Conservation (phyloP, 2,329 filamentous ascomycete species). For the Botrytis sinoallii region DNA sequence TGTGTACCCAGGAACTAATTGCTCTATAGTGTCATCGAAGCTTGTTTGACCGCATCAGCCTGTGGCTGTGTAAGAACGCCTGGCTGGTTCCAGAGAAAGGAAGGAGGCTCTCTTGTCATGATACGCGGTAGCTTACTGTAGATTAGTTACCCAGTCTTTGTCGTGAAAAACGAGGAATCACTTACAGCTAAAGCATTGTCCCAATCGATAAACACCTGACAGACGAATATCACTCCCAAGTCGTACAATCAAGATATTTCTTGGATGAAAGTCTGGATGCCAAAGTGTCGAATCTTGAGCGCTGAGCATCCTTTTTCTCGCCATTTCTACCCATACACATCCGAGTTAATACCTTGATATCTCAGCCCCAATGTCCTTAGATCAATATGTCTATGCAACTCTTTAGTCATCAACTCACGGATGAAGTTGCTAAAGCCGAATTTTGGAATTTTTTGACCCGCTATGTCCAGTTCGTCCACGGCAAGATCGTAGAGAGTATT, state of each 20-base stretch:
- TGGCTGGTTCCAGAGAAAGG: not conserved
- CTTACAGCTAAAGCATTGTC: not conserved
- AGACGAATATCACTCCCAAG: not conserved
- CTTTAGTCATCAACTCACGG: accelerated
- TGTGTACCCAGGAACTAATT: not conserved
- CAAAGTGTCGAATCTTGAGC: not conserved
- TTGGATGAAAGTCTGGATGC: conserved; percentile 3
- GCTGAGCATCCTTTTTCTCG: accelerated
- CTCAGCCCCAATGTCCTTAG: not conserved
- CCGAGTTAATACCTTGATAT: not conserved
- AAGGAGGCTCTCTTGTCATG: conserved; percentile 1
- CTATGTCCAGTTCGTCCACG: not conserved
- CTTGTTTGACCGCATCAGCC: not conserved
- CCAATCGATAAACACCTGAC: not conserved
- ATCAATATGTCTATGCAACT: accelerated
- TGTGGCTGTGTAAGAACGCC: not conserved
- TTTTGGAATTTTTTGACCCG: not conserved
- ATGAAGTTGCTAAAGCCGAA: not conserved
- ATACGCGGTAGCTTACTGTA: not conserved
- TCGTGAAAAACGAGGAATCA: not conserved
- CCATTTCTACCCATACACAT: not conserved
- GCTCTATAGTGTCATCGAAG: not conserved
- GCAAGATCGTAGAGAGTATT: not conserved
- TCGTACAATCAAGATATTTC: not conserved
- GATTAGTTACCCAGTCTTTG: not conserved